Evolutionary conservation across 495 filamentous ascomycete genomes (phyloP), one percentile per base, ranked within the genome.

Genomic region (Copromyces sp.): DNA sequence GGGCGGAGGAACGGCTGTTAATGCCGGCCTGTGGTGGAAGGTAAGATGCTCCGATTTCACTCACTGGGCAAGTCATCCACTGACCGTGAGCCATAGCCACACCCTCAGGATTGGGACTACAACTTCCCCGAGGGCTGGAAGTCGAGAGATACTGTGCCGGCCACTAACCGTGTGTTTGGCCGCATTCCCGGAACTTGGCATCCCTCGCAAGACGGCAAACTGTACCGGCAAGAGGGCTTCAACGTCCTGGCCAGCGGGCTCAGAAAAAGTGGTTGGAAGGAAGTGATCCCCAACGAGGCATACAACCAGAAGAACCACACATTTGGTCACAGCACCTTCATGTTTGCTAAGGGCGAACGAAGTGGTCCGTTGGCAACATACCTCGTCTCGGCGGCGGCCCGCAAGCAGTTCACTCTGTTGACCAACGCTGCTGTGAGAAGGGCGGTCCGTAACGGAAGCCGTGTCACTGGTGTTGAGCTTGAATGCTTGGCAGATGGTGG

Each of bases 81-180:
- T 24, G 29, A 37, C 69, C 17, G 9, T 9, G 32, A 71, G 69
- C 35, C 44, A 45, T 70, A 81, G 78, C 81, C 84, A 42, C 76
- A 83, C 69, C 47, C 75, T 17, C 78, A 82, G 9, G 92, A 94
- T 77, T 94, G 91, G 85, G 88, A 94, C 75, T 85, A 88, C 74
- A 91, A 91, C 79, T 94, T 93, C 82, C 92, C 92, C 9, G 70
- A 81, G 35, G 91, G 90, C 37, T 94, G 92, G 92, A 89, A 92
- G 77, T 84, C 88, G 41, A 77, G 81, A 4, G 90, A 93, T 75
- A 83, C 93, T 78, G 80, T 80, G 71, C 78, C 80, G 68, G 86
- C 91, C 40, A 87, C 87, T 35, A 80, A 84, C 32, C 84, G 87
- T 12, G 87, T 92, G 35, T 94, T 93, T 78, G 77, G 81, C 39